phyloP scores from a whole-genome alignment of 768 basidiomycete genomes.

The Lentinula raphanica region DNA sequence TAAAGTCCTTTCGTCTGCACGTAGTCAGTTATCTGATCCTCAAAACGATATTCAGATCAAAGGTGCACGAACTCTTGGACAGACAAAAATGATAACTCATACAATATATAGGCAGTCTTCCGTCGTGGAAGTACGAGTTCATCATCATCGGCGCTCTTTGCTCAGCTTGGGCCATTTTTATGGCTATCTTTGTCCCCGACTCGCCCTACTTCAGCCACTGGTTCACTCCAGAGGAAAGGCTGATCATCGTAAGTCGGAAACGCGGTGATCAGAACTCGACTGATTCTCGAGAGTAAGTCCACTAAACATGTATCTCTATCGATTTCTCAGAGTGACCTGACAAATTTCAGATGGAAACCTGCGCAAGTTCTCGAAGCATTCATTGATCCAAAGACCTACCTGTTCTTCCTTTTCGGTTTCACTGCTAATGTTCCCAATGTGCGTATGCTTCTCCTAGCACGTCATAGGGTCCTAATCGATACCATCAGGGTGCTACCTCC shows the following conservation, averaged over 20 bases:
- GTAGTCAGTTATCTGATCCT: not conserved
- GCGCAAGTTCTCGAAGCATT: slow-evolving; percentile 22
- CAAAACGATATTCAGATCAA: slow-evolving; percentile 1
- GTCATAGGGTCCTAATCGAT: not conserved
- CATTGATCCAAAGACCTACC: slow-evolving; percentile 27
- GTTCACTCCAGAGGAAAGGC: slow-evolving; percentile 25
- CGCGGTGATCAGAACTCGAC: slow-evolving; percentile 22
- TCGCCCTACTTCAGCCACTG: slow-evolving; percentile 26
- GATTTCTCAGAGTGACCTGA: not conserved
- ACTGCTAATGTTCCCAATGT: slow-evolving; percentile 22
- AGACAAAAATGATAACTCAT: not conserved
- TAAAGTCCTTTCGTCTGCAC: not conserved
- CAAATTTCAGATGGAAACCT: slow-evolving; percentile 9
- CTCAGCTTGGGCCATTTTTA: slow-evolving; percentile 22
- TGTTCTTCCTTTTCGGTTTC: slow-evolving; percentile 26
- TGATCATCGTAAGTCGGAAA: slow-evolving; percentile 30
- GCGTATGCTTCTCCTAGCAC: not conserved
- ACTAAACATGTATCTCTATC: not conserved
- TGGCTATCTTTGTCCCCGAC: slow-evolving; percentile 29
- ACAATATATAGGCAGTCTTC: not conserved
- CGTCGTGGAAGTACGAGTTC: slow-evolving; percentile 16
- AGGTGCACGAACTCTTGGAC: not conserved
- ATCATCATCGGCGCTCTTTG: slow-evolving; percentile 30
- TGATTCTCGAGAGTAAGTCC: slow-evolving; percentile 19
- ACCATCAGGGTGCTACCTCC: slow-evolving; percentile 19